A percentile compares a stretch with the other conserved stretches of the same genome.
Conservation (phyloP, 768 basidiomycete genomes). For the Strobilomyces echinocephalus region DNA sequence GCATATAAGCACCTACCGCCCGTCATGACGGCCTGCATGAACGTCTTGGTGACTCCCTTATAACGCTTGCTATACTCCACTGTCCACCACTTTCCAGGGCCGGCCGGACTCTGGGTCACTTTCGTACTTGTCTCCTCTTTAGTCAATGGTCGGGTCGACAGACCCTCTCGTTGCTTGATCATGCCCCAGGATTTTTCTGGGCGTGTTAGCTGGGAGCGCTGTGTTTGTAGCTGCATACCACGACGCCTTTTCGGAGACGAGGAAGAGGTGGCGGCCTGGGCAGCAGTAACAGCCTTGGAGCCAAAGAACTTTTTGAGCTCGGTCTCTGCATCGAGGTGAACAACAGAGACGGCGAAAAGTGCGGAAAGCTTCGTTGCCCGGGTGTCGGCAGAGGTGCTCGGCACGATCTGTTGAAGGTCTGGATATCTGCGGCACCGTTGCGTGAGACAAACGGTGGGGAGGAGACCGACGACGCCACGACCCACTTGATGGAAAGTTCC, state of each 20-base stretch:
- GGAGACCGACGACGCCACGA: background rate
- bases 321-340: slow-evolving; percentile 81
- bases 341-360: slow-evolving; percentile 73
- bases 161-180: slow-evolving; percentile 62
- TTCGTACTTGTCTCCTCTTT: slow-evolving; percentile 50
- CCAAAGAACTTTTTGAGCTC: slow-evolving; percentile 96
- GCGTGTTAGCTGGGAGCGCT: slow-evolving; percentile 70
- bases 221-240: slow-evolving; percentile 31
- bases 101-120: slow-evolving; percentile 35
- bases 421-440: slow-evolving; percentile 40
- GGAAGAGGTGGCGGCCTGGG: slow-evolving; percentile 36
- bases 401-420: slow-evolving; percentile 39
- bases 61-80: slow-evolving; percentile 84
- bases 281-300: slow-evolving; percentile 74
- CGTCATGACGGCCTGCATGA: slow-evolving; percentile 74
- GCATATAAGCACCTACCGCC: slow-evolving; percentile 54
- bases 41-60: slow-evolving; percentile 73
- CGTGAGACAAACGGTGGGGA: background rate
- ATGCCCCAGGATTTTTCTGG: slow-evolving; percentile 76
- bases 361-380: slow-evolving; percentile 37
- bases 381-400: slow-evolving; percentile 23
- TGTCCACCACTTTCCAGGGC: slow-evolving; percentile 82
- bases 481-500: slow-evolving; percentile 74
- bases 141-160: slow-evolving; percentile 57
- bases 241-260: slow-evolving; percentile 38